Base-by-base conservation (phyloP, 2,329 filamentous ascomycete species). In the Madurella mycetomatis region DNA sequence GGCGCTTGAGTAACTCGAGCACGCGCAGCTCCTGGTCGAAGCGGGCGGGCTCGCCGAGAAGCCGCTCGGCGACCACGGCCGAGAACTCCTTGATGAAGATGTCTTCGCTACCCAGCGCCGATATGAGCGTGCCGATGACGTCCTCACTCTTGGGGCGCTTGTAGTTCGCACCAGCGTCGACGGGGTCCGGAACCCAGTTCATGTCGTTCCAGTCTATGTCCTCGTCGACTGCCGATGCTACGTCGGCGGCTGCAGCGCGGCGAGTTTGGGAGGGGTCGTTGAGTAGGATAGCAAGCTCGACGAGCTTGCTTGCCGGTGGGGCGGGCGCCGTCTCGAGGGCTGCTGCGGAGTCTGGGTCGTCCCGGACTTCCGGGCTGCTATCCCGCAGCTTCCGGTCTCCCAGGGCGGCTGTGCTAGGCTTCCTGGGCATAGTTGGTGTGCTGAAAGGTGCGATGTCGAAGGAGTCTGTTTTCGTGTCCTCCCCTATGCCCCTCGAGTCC, bases 11-110 rank as follows among this genome's bases (percentile, higher is more conserved):
- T 9, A 97, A 79, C 54, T 92, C 85, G 5, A 97, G 79, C 4
- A 96, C 88, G 52, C 88, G 86, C 51, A 89, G 82, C 70, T 87
- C 94, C 68, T 90, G 90, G 56, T 87, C 81, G 62, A 91, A 95
- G 40, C 53, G 49, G 2, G 54, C 57, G 86, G 85, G 45, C 82
- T 83, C 54, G 77, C 47, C 82, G 5, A 88, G 72, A 2, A 99
- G 74, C 45, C 92, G 85, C 58, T 95, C 90, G 5, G 88, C 89
- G n/a, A 99, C 81, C 42, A 95, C 89, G 50, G 80, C 84, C 66
- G 96, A 91, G 58, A 99, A 87, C 68, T 97, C 92, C 62, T 91
- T 95, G 70, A 96, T 94, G 66, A 97, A 97, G 44, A 87, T 82
- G 49, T 96, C 92, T 62, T 92, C 90, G 16, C 88, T 87, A 12